These are phyloP conservation scores for Wallacemonas collosoma DNA, from an alignment of 208 protist species.

Conservation along the genomic window DNA sequence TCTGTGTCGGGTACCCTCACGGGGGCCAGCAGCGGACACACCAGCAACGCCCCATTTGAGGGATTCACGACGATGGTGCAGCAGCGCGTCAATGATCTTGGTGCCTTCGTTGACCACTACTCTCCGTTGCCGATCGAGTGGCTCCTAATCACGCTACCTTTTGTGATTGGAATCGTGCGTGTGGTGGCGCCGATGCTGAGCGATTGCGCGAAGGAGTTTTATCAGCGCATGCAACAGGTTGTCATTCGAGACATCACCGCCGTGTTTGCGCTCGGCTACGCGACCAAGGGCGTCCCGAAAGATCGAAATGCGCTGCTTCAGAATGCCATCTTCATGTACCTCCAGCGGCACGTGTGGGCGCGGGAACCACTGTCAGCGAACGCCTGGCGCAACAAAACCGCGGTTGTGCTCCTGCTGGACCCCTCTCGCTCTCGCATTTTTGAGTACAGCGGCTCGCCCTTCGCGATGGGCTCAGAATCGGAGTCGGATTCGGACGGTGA, in stretches of 20 bases:
- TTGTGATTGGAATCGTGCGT: constrained; percentile 29
- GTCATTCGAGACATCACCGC: constrained; percentile 31
- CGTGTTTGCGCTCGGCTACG: constrained; percentile 19
- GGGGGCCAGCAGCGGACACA: background rate
- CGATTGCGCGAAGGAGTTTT: background rate
- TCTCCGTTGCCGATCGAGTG: constrained; percentile 25
- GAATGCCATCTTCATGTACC: constrained; percentile 72
- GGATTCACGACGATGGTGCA: background rate
- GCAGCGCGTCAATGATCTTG: constrained; percentile 21
- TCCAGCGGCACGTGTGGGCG: constrained; percentile 41
- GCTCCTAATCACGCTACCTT: constrained; percentile 30
- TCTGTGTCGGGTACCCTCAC: constrained; percentile 15
- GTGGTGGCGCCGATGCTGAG: constrained; percentile 26
- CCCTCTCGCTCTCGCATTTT: constrained; percentile 45
- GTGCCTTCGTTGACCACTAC: constrained; percentile 21
- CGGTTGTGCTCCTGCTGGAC: constrained; percentile 58
- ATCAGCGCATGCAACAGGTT: constrained; percentile 12
- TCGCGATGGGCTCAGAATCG: constrained; percentile 24
- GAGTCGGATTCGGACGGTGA: constrained; percentile 30
- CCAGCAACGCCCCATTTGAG: constrained; percentile 7
- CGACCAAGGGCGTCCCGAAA: constrained; percentile 23
- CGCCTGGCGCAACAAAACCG: constrained; percentile 41
- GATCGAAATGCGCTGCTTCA: constrained; percentile 62
- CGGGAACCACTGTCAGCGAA: constrained; percentile 27
- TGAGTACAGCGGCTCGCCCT: constrained; percentile 49